Conservation (phyloP, 768 basidiomycete species). For the Phlebiopsis gigantea region DNA sequence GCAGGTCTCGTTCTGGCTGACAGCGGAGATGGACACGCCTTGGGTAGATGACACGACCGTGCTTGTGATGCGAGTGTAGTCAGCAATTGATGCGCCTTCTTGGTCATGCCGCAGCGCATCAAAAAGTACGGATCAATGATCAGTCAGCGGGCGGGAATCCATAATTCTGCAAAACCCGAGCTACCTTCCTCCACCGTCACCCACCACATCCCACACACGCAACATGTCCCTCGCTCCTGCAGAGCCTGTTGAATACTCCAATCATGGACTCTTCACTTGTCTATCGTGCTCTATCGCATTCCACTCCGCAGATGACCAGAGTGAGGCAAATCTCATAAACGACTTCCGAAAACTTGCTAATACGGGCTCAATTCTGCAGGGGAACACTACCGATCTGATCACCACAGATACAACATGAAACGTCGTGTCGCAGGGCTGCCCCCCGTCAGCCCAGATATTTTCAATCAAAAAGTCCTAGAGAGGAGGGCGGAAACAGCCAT, state of each 20-base stretch:
- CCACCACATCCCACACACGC: constrained; percentile 8
- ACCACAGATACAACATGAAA: constrained; percentile 98
- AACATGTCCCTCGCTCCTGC: neutral
- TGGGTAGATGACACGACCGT: constrained; percentile 63
- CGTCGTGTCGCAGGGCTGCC: constrained; percentile 87
- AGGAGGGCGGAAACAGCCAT: constrained; percentile 71
- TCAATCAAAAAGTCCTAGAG: constrained; percentile 87
- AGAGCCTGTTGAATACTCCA: constrained; percentile 8
- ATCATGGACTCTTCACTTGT: constrained; percentile 65
- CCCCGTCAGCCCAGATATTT: constrained; percentile 70
- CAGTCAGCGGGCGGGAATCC: constrained; percentile 3
- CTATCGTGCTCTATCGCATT: constrained; percentile 90
- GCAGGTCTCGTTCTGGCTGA: constrained; percentile 39
- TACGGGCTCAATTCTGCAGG: too few relatives aligned
- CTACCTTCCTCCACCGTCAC: neutral
- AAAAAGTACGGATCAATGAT: constrained; percentile 1
- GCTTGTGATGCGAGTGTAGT: constrained; percentile 20
- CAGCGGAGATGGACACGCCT: constrained; percentile 38
- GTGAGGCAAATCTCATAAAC: constrained; percentile 40
- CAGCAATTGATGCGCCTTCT: neutral
- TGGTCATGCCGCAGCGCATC: neutral
- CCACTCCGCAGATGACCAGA: constrained; percentile 73
- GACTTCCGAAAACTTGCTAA: neutral
- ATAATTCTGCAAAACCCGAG: neutral
- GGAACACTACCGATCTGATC: constrained; percentile 86